phyloP scores from a whole-genome alignment of 2,329 filamentous ascomycete species.

The Penicillium glabrum region DNA sequence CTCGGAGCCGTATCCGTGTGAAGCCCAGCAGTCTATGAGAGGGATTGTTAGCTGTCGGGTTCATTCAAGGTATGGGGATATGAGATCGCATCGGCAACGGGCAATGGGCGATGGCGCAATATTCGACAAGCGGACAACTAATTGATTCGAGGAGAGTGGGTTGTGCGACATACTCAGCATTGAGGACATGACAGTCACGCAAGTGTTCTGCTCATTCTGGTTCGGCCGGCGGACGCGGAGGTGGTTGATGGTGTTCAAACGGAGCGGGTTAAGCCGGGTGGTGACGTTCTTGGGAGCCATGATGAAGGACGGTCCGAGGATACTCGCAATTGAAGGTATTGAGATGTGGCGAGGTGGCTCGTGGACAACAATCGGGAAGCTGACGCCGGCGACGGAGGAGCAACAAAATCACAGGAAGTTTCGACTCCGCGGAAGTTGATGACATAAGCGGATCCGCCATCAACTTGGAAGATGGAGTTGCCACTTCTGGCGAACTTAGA shows the following conservation, averaged over 20 bases:
- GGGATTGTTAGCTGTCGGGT: neutral
- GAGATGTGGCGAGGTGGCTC: slow-evolving; percentile 6
- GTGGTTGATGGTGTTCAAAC: slow-evolving; percentile 50
- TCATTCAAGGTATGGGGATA: neutral
- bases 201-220: slow-evolving; percentile 62
- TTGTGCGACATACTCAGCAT: slow-evolving; percentile 59
- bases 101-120: neutral
- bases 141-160: neutral
- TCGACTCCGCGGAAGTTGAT: slow-evolving; percentile 34
- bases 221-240: slow-evolving; percentile 66
- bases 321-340: neutral
- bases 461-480: neutral
- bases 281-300: slow-evolving; percentile 46
- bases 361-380: slow-evolving; percentile 11
- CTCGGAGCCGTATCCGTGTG: slow-evolving; percentile 49
- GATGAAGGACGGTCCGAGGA: slow-evolving; percentile 11
- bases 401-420: slow-evolving; percentile 22
- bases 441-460: slow-evolving; percentile 14
- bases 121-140: neutral
- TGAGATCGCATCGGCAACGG: neutral
- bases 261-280: slow-evolving; percentile 47
- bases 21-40: slow-evolving; percentile 47
- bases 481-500: neutral
- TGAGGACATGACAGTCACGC: slow-evolving; percentile 64
- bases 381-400: slow-evolving; percentile 12